A percentile compares a stretch with the other conserved stretches of the same genome.
phyloP scores from a whole-genome alignment of 192 early-diverging fungal genomes.

The Entomortierella beljakovae region DNA sequence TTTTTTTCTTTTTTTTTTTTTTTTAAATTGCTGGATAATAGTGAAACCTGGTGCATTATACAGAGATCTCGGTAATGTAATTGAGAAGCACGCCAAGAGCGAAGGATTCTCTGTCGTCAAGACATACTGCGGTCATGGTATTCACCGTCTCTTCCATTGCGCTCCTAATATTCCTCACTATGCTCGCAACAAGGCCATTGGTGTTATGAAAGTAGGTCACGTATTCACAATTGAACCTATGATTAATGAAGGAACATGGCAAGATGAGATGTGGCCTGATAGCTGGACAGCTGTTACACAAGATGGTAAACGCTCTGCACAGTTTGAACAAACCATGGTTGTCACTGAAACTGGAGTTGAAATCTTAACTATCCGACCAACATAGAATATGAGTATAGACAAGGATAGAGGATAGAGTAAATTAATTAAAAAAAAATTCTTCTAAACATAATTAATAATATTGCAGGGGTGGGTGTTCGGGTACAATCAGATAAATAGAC shows the following conservation, averaged over 20 bases:
- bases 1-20: no score
- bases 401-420: no score
- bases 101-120: conserved; percentile 93
- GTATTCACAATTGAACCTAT: conserved; percentile 99
- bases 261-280: conserved; percentile 80
- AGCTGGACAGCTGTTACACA: conserved; percentile 90
- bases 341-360: conserved; percentile 94
- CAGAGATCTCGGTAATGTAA: conserved; percentile 91
- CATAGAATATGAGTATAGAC: no score
- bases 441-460: no score
- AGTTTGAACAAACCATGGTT: conserved; percentile 97
- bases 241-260: conserved; percentile 90
- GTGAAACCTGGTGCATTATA: conserved; percentile 93
- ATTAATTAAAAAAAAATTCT: no score
- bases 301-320: conserved; percentile 95
- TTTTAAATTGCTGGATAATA: no score
- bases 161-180: conserved; percentile 95
- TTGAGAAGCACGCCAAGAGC: conserved; percentile 86
- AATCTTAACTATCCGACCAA: no score
- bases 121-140: conserved; percentile 96
- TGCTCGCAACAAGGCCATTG: conserved; percentile 93
- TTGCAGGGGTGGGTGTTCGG: no score
- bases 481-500: no score
- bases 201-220: conserved; percentile 95
- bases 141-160: conserved; percentile 88